phyloP scores from a whole-genome alignment of 129 eudicot genomes.

The Flaveria bidentis region DNA sequence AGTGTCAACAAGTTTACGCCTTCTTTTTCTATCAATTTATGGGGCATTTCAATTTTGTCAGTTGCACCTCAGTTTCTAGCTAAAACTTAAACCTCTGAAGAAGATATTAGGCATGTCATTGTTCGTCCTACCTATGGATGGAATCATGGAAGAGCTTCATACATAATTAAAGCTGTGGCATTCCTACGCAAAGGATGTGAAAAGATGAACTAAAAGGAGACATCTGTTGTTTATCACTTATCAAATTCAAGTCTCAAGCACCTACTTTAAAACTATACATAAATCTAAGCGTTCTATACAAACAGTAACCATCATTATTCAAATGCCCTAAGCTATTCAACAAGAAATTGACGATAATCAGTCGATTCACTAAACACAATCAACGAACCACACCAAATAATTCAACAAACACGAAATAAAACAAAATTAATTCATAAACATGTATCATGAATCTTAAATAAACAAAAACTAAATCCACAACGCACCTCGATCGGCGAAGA shows the following conservation, averaged over 20 bases:
- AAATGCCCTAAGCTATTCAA: slow-evolving; percentile 24
- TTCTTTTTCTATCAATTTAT: neutral
- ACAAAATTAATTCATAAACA: neutral
- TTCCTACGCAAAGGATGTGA: neutral
- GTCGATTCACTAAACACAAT: slow-evolving; percentile 6
- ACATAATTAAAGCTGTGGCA: neutral
- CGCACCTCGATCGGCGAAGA: slow-evolving; percentile 38
- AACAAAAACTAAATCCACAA: slow-evolving; percentile 15
- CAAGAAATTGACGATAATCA: neutral
- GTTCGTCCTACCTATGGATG: neutral
- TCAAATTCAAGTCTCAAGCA: neutral
- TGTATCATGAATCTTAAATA: neutral
- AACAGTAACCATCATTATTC: slow-evolving; percentile 7
- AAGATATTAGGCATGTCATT: neutral
- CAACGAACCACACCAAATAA: slow-evolving; percentile 13
- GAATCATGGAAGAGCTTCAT: neutral
- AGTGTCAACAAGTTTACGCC: neutral
- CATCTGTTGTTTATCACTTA: neutral
- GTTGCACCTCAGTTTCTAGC: neutral
- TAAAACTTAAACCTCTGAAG: neutral
- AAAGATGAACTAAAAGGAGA: slow-evolving; percentile 3
- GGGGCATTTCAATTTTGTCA: neutral
- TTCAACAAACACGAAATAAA: neutral
- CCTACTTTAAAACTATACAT: neutral
- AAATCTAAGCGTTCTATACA: neutral